Evolutionary conservation across 176 grass and related monocot species (phyloP).

Genomic region (Dactylis glomerata): DNA sequence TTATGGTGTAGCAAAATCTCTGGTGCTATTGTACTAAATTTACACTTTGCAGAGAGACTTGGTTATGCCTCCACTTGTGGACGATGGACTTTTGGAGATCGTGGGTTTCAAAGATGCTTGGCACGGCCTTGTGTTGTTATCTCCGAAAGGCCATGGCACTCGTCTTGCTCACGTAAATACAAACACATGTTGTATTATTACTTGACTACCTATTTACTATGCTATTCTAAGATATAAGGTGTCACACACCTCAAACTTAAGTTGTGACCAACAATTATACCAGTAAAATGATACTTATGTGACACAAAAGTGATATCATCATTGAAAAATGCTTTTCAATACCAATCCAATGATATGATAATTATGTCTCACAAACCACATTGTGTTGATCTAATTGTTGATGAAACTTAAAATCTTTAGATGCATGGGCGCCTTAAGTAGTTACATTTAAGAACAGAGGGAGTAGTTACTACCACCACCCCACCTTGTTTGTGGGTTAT

Average conservation of each 20-base stretch:
- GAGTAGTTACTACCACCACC: not conserved
- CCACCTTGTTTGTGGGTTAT: not conserved
- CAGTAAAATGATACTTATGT: not conserved
- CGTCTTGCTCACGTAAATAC: constrained; percentile 84
- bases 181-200: not conserved
- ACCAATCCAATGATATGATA: not conserved
- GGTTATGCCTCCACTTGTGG: constrained; percentile 74
- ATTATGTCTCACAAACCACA: not conserved
- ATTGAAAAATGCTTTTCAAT: not conserved
- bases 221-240: not conserved
- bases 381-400: not conserved
- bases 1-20: not conserved
- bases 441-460: not conserved
- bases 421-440: not conserved
- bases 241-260: not conserved
- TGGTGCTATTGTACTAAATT: not conserved
- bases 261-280: not conserved
- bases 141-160: constrained; percentile 84
- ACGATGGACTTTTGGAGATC: constrained; percentile 95
- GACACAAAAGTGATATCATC: not conserved
- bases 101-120: constrained; percentile 98
- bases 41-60: constrained; percentile 67
- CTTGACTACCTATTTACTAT: not conserved
- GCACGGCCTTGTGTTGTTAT: constrained; percentile 89
- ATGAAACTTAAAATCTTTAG: not conserved